Evolutionary conservation across 768 basidiomycete species (phyloP).

Genomic region (Russula foetens): DNA sequence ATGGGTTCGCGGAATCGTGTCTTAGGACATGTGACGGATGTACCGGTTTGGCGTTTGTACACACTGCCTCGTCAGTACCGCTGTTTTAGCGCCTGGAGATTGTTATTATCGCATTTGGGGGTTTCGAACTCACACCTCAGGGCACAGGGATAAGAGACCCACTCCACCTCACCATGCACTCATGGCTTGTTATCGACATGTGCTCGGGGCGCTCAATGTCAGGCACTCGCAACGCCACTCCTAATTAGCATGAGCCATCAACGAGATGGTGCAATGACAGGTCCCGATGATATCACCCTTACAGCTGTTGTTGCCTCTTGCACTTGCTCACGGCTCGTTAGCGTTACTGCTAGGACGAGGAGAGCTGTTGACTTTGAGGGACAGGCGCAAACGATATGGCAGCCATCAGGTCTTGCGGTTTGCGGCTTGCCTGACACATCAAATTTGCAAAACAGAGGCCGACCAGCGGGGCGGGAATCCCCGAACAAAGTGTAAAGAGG

Average conservation of each 20-base stretch:
- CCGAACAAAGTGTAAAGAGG: too few relatives aligned
- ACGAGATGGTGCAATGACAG: neutral
- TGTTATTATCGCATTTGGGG: neutral
- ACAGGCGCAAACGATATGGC: too few relatives aligned
- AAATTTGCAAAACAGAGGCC: too few relatives aligned
- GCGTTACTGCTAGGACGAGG: too few relatives aligned
- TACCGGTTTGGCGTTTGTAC: neutral
- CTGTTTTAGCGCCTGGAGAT: neutral
- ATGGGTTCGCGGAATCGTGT: neutral
- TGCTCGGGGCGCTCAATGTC: neutral
- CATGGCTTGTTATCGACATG: neutral
- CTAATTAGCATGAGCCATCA: neutral
- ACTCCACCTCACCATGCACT: neutral
- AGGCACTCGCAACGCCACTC: neutral
- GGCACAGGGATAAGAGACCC: neutral
- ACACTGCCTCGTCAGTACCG: neutral
- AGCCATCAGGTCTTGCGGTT: too few relatives aligned
- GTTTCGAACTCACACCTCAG: neutral
- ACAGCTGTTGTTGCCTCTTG: too few relatives aligned
- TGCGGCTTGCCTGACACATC: too few relatives aligned
- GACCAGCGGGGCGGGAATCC: too few relatives aligned
- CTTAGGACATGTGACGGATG: neutral
- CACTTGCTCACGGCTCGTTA: too few relatives aligned
- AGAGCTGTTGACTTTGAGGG: too few relatives aligned
- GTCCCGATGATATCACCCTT: too few relatives aligned